Evolutionary conservation across 1,284 basidiomycete species (phyloP).

Genomic region (Clitocybe nebularis): DNA sequence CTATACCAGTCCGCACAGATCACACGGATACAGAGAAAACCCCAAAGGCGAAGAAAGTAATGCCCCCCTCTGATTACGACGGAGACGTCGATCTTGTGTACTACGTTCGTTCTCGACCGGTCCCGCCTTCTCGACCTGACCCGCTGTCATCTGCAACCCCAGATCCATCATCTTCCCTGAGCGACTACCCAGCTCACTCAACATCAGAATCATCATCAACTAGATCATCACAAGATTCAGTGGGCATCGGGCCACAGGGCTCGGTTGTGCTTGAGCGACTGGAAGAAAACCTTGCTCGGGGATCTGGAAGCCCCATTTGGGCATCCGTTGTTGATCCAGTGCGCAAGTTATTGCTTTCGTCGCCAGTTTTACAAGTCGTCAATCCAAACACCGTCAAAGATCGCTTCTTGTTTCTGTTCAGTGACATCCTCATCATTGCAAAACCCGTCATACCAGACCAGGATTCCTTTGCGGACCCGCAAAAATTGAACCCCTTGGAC

Average conservation of each 20-base stretch:
- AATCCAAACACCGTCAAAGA: slow-evolving; percentile 94
- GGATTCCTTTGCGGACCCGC: slow-evolving; percentile 53
- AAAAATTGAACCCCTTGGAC: slow-evolving; percentile 69
- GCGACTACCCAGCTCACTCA: slow-evolving; percentile 52
- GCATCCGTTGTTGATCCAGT: slow-evolving; percentile 75
- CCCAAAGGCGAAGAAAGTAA: slow-evolving; percentile 35
- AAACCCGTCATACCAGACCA: slow-evolving; percentile 67
- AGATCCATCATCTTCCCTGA: slow-evolving; percentile 63
- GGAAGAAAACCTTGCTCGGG: slow-evolving; percentile 62
- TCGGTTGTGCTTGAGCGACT: slow-evolving; percentile 57
- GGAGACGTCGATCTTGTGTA: slow-evolving; percentile 17
- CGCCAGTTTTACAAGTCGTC: slow-evolving; percentile 90
- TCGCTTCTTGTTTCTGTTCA: slow-evolving; percentile 93
- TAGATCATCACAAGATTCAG: slow-evolving; percentile 43
- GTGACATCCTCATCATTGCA: slow-evolving; percentile 86
- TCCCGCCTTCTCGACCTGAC: slow-evolving; percentile 50
- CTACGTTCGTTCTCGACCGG: slow-evolving; percentile 27
- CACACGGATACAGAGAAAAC: slow-evolving; percentile 37
- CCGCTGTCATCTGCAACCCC: slow-evolving; percentile 63
- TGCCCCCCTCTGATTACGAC: slow-evolving; percentile 19
- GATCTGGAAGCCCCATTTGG: slow-evolving; percentile 57
- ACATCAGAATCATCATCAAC: slow-evolving; percentile 50
- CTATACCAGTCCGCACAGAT: slow-evolving; percentile 17
- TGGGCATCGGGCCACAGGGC: slow-evolving; percentile 29
- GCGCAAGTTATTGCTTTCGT: slow-evolving; percentile 78